Base-by-base conservation (phyloP, 495 filamentous ascomycete genomes). In the Annulohypoxylon nitens region DNA sequence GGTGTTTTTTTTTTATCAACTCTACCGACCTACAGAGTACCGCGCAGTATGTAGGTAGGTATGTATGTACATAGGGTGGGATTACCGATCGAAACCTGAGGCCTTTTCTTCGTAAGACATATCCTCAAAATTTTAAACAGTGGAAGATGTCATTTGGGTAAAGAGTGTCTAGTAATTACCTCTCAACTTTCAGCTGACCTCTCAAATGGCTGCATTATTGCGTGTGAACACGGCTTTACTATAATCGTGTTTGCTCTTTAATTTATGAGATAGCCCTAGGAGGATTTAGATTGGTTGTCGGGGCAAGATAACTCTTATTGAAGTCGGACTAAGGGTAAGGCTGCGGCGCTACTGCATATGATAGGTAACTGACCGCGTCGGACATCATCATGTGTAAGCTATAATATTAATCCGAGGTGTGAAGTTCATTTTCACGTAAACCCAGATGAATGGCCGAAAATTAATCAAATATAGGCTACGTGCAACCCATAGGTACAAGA, bases 291-390 rank as follows among this genome's bases (percentile, higher is more conserved):
- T 75, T 75, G 72, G 72, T 30, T 58, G 59, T 18, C 23, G 25
- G 26, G 41, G 58, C 26, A 23, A 67, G 37, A 54, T 41, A 41
- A 60, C 39, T 62, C 30, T 69, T 62, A 63, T 70, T 57, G 53
- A 68, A 64, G 72, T 75, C 63, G 61, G 67, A 75, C 67, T 63
- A 67, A 62, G 34, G 63, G 45, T 53, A 71, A 70, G 62, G 63
- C 72, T 75, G 62, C 72, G 64, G 72, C 67, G 72, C 72, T 75
- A 70, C 72, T 70, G 67, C 72, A 67, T 45, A 33, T 62, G 62
- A 70, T 75, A 66, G 62, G 55, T 59, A 39, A 59, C 36, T 47
- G 67, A 39, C 59, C 43, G 53, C 51, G 48, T 68, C 51, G 59
- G 54, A 4, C 63, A 64, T 67, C 34, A 45, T 75, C 72, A 75